Base-by-base conservation (phyloP, 2,329 filamentous ascomycete species). In the Macrophomina tecta region DNA sequence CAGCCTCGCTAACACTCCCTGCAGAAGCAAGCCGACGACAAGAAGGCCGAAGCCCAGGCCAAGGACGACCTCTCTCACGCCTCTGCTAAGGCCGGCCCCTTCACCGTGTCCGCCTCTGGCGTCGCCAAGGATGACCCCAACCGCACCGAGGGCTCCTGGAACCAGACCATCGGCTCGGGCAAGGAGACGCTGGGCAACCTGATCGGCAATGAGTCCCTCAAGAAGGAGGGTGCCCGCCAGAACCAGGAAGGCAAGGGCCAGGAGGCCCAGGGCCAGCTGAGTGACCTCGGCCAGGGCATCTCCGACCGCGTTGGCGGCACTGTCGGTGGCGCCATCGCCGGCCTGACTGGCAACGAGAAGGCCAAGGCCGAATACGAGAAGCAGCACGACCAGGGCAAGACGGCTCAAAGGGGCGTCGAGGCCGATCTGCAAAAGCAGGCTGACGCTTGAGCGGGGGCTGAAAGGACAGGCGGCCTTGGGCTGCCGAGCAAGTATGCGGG, bases 151-250 rank as follows among this genome's bases (percentile, higher is more conserved):
- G 94, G 94, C 51, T 85, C 85, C 18, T 96, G 91, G 89, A 92
- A 97, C 82, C 94, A 97, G 82, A 97, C 93, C 5, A 75, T 94
- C n/a, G 94, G 94, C 63, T 87, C 90, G 0, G 89, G 89, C 51
- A 97, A 97, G 83, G 92, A 97, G 77, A 83, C 89, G 4, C 70
- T 95, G 0, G 94, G 94, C 67, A 89, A 89, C 18, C 73, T 94
- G 5, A 71, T 94, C 32, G 94, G 94, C 68, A 89, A 87, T 70
- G 90, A 95, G 80, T 85, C 83, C 40, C 80, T 97, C 64, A 94
- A 94, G 83, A 84, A 87, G 56, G 76, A 89, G 30, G 94, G 94
- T 5, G 87, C 87, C 38, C 80, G 90, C 73, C 93, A 97, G 82
- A 96, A 97, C 75, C 82, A 87, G 40, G 85, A 90, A 69, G 94